Base-by-base conservation (phyloP, 139 green algal species). In the Diplosphaera chodatii region DNA sequence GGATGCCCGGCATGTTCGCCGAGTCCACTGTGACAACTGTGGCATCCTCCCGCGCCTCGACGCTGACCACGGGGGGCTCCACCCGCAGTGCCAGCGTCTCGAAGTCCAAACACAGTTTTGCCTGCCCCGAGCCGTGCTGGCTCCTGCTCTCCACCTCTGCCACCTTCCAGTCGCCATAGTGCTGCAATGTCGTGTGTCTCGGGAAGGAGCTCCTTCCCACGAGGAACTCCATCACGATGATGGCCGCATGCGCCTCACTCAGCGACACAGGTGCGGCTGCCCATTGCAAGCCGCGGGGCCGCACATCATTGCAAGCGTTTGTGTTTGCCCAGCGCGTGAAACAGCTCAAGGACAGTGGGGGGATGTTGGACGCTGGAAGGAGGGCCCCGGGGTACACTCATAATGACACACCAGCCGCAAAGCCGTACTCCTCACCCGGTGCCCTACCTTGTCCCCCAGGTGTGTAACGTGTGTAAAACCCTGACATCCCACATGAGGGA, bases 1-100 rank as follows among this genome's bases (percentile, higher is more conserved):
- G 85, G 28, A 89, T 98, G 37, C 94, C 94, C 0, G 94, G 92
- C n/a, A 94, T 78, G 73, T 99, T 99, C 4, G 92, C 94, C 21
- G 77, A 91, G 80, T 98, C 93, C 8, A 99, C 84, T 23, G 89
- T 96, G 59, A 97, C 87, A 16, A 94, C 67, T 1, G 93, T 96
- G 5, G 88, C 77, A 65, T 96, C 84, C 0, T 68, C 78, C 4
- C 88, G 78, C 70, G 94, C 96, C 83, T 96, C 88, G 28, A 97
- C 84, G 32, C 85, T 64, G 13, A 97, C 83, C 63, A 91, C 88
- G 20, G 91, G 91, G 1, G 91, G 91, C 64, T 92, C 77, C 15
- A 93, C 80, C 0, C 90, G 74, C n/a, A 96, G 81, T 67, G 91
- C 89, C 48, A 94, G 78, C 13, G 88, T 93, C 66, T 90, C 75